A percentile compares a stretch with the other conserved stretches of the same genome.
Evolutionary conservation across 768 basidiomycete genomes (phyloP).

Genomic region (Exsudoporus frostii): DNA sequence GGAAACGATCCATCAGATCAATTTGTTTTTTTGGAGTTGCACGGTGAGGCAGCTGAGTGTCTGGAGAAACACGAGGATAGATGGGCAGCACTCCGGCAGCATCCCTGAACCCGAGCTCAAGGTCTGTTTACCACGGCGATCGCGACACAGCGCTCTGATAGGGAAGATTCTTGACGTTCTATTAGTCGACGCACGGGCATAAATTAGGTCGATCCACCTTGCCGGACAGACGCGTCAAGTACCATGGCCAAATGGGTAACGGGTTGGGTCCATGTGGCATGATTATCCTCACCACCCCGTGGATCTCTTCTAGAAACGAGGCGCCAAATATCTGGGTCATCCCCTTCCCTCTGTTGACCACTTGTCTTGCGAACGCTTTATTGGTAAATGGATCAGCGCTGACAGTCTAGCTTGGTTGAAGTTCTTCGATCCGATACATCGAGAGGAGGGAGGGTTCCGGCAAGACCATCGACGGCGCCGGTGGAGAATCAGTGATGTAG

Average conservation of each 20-base stretch:
- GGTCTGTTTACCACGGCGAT: neutral
- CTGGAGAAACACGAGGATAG: neutral
- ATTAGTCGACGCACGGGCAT: neutral
- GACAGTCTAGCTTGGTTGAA: neutral
- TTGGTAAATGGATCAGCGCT: neutral
- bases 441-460: no score
- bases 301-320: conserved; percentile 47
- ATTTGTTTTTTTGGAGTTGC: neutral
- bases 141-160: neutral
- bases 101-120: conserved; percentile 10
- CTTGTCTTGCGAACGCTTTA: neutral
- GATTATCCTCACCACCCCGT: conserved; percentile 20
- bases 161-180: neutral
- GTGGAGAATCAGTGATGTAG: no score
- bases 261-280: neutral
- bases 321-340: conserved; percentile 48
- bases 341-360: conserved; percentile 34
- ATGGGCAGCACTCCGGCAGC: neutral
- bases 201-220: conserved; percentile 25
- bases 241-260: neutral
- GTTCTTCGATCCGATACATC: neutral
- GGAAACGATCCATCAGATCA: neutral
- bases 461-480: neutral
- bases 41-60: neutral
- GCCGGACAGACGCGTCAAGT: conserved; percentile 29